Conservation (phyloP, 2,329 filamentous ascomycete species). For the Talaromyces sp. region DNA sequence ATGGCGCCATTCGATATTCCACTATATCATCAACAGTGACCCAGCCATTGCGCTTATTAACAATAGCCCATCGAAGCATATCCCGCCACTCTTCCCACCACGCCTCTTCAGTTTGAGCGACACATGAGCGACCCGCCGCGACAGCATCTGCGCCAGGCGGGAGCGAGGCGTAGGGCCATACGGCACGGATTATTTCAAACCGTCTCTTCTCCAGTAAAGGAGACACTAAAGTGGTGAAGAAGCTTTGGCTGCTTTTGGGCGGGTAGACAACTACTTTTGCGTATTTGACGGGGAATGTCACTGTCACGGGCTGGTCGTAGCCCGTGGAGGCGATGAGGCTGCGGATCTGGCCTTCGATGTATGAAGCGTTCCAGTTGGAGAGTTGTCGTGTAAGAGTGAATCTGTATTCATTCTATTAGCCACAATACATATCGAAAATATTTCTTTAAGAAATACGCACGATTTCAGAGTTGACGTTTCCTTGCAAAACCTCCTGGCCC, state of each 20-base stretch:
- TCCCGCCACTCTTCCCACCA: constrained; percentile 23
- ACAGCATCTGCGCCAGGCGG: constrained; percentile 1
- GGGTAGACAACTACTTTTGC: constrained; percentile 17
- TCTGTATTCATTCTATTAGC: not conserved
- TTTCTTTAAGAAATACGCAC: not conserved
- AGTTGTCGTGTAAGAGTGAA: constrained; percentile 11
- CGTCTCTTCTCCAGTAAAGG: constrained; percentile 19
- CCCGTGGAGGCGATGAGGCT: constrained; percentile 19
- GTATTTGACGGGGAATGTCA: constrained; percentile 19
- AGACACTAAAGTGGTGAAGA: constrained; percentile 17
- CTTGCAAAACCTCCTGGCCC: constrained; percentile 18
- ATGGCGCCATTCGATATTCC: constrained; percentile 12
- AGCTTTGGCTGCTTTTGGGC: constrained; percentile 6
- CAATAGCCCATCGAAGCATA: constrained; percentile 8
- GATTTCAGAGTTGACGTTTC: constrained; percentile 14
- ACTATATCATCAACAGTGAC: constrained; percentile 12
- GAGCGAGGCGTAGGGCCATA: constrained; percentile 17
- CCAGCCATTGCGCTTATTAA: constrained; percentile 11
- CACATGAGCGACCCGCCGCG: constrained; percentile 10
- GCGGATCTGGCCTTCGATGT: constrained; percentile 21
- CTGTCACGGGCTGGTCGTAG: constrained; percentile 18
- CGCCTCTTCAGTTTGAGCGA: constrained; percentile 14
- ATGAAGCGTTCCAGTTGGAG: constrained; percentile 12
- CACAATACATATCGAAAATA: not conserved
- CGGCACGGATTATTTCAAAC: constrained; percentile 18